Conservation (phyloP, 495 filamentous ascomycete species). For the Glonium stellatum region DNA sequence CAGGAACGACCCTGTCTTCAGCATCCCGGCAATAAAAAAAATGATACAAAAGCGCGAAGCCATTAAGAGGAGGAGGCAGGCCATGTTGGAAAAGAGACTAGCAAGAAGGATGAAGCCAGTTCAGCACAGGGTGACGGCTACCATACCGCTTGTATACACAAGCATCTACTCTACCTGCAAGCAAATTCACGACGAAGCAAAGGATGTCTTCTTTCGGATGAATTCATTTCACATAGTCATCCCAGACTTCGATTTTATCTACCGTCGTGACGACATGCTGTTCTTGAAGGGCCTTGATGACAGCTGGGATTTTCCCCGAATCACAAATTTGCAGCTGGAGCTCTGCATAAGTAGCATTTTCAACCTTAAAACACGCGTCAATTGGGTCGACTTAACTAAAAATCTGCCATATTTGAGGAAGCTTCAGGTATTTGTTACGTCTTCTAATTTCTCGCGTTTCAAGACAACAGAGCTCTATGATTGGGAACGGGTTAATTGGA, state of each 20-base stretch:
- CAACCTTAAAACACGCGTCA: constrained; percentile 7
- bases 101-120: not conserved
- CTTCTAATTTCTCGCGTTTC: not conserved
- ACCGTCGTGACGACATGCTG: not conserved
- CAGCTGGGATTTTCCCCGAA: constrained; percentile 16
- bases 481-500: not conserved
- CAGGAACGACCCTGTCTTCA: not conserved
- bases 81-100: not conserved
- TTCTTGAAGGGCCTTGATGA: not conserved
- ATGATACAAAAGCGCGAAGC: not conserved
- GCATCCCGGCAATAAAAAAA: not conserved
- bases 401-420: constrained; percentile 3
- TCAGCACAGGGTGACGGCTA: not conserved
- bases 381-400: constrained; percentile 18
- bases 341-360: not conserved
- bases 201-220: not conserved
- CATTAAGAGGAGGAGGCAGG: not conserved
- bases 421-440: constrained; percentile 11
- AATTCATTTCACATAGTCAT: not conserved
- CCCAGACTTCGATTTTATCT: not conserved
- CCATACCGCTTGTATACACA: not conserved
- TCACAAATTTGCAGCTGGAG: constrained; percentile 24
- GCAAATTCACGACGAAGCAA: not conserved
- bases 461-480: not conserved
- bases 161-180: not conserved